phyloP scores from a whole-genome alignment of 2,329 filamentous ascomycete genomes.

The Verticillium zaregamsianum region DNA sequence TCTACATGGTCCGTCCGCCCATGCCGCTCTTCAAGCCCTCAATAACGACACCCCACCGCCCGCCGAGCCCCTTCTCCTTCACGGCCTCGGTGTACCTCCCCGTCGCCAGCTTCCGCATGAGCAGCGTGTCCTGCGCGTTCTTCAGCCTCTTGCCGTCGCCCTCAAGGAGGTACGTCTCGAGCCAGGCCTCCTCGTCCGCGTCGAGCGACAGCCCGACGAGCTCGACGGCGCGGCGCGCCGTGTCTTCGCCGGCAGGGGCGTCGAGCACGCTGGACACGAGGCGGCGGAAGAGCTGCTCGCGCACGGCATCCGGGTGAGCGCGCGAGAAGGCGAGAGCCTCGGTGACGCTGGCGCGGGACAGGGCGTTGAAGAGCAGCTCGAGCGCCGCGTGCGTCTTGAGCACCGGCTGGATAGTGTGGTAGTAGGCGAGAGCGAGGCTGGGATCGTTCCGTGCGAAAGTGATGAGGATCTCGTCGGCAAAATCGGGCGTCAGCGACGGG shows the following conservation, averaged over 20 bases:
- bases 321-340: slow-evolving; percentile 73
- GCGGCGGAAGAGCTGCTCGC: slow-evolving; percentile 62
- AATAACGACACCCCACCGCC: slow-evolving; percentile 44
- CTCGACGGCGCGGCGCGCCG: slow-evolving; percentile 58
- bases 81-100: slow-evolving; percentile 52
- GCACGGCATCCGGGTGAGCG: slow-evolving; percentile 56
- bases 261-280: slow-evolving; percentile 57
- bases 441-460: slow-evolving; percentile 63
- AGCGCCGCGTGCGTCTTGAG: slow-evolving; percentile 61
- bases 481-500: slow-evolving; percentile 74
- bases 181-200: slow-evolving; percentile 66
- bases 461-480: slow-evolving; percentile 76
- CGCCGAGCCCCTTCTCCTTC: slow-evolving; percentile 36
- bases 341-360: slow-evolving; percentile 62
- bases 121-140: slow-evolving; percentile 66
- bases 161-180: slow-evolving; percentile 62
- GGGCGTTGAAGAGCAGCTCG: slow-evolving; percentile 63
- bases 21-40: slow-evolving; percentile 47
- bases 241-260: slow-evolving; percentile 28
- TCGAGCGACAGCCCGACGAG: slow-evolving; percentile 71
- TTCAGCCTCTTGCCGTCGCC: slow-evolving; percentile 62
- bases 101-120: slow-evolving; percentile 68
- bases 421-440: slow-evolving; percentile 70
- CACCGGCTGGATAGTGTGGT: slow-evolving; percentile 69
- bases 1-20: slow-evolving; percentile 8